Base-by-base conservation (phyloP, 1,284 basidiomycete species). In the Puccinia triticina region DNA sequence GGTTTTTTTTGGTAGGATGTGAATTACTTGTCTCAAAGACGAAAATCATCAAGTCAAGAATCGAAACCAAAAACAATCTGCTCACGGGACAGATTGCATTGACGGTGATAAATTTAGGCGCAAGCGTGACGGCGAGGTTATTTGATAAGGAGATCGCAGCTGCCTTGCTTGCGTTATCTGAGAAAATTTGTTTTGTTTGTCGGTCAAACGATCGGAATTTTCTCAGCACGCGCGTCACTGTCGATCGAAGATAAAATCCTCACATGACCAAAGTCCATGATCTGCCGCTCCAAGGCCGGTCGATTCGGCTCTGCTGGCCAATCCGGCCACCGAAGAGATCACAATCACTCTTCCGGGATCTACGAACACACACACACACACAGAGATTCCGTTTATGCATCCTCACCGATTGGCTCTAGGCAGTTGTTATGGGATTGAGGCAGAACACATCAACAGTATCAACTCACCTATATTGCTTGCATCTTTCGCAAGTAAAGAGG, bases 81-180 rank as follows among this genome's bases (percentile, higher is more conserved):
- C 81, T 37, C 59, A 82, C 86, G 57, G 86, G 86, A 82, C 85
- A 85, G 67, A 87, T 86, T 73, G 86, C 86, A 83, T 87, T 87
- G 80, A 86, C 86, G 67, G 85, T 85, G 69, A 87, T 84, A 77
- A 83, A 85, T 69, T 84, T 84, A n/a, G 87, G 86, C 14, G 86
- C 85, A 46, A 87, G 84, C 61, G 84, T 84, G 83, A 84, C 84
- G 61, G 86, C 86, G 32, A 87, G 84, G 55, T 85, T 85, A 29
- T 84, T 84, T 57, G 86, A 85, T 26, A 87, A 85, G 83, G 87
- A 86, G 37, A 87, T 85, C 32, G 86, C 86, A 14, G 86, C 86
- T 7, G 86, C 86, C 84, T 87, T 87, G 23, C 85, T 86, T 11
- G 86, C 86, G 84, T 87, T 86, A 61, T 83, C 82, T 83, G 34